These are phyloP conservation scores for Spencermartinsiella europaea DNA, from an alignment of 805 yeast genomes.

Conservation along the genomic window DNA sequence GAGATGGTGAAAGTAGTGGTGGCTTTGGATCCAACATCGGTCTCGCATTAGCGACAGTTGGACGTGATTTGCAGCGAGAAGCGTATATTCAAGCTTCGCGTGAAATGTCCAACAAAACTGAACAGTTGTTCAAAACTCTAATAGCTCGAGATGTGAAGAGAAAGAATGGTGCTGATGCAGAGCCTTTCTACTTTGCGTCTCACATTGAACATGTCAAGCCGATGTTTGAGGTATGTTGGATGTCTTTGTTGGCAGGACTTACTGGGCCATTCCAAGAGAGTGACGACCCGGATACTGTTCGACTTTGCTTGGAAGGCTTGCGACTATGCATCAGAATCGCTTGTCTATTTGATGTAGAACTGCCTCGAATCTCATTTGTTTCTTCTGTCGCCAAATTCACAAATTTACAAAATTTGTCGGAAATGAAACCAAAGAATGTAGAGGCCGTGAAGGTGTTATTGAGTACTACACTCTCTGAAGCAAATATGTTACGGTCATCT, in stretches of 20 bases:
- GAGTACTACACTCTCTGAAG: conserved; percentile 73
- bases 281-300: conserved; percentile 52
- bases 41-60: conserved; percentile 44
- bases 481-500: conserved; percentile 63
- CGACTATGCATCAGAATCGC: conserved; percentile 77
- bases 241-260: conserved; percentile 91
- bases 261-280: conserved; percentile 91
- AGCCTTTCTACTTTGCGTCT: conserved; percentile 70
- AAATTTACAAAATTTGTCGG: conserved; percentile 70
- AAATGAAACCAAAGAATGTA: conserved; percentile 72
- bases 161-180: conserved; percentile 30
- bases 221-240: conserved; percentile 92
- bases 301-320: conserved; percentile 76
- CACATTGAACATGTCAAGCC: conserved; percentile 88
- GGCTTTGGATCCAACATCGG: conserved; percentile 31
- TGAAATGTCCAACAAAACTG: conserved; percentile 87
- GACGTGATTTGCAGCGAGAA: conserved; percentile 64
- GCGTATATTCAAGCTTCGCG: conserved; percentile 90
- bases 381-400: conserved; percentile 87
- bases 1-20: conserved; percentile 29
- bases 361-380: conserved; percentile 84
- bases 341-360: conserved; percentile 73
- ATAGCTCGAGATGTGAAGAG: conserved; percentile 13
- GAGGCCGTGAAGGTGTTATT: conserved; percentile 71
- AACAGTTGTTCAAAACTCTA: conserved; percentile 65